These are phyloP conservation scores for Torulaspora pretoriensis DNA, from an alignment of 1,139 yeast species.

Conservation along the genomic window DNA sequence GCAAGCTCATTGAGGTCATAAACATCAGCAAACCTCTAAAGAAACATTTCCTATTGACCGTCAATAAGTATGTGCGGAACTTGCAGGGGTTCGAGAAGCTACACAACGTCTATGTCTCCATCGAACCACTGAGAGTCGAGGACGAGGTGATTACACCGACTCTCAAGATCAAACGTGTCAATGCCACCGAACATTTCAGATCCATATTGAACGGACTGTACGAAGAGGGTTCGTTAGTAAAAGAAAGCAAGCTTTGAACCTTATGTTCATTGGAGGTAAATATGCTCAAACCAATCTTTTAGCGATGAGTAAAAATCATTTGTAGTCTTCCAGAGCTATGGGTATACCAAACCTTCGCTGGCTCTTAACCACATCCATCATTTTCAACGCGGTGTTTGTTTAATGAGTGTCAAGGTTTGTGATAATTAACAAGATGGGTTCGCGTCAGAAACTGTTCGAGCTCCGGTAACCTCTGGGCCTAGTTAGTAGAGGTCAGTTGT, in stretches of 20 bases:
- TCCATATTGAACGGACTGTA: constrained; percentile 51
- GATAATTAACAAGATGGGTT: not conserved
- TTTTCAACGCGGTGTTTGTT: constrained; percentile 4
- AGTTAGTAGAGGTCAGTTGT: not conserved
- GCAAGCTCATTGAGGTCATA: constrained; percentile 30
- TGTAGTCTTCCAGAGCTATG: not conserved
- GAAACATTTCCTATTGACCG: constrained; percentile 23
- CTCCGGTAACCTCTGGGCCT: not conserved
- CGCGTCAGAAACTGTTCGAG: constrained; percentile 2
- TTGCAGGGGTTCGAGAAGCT: constrained; percentile 56
- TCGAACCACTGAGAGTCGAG: constrained; percentile 65
- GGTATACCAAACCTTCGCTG: not conserved
- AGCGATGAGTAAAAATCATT: not conserved
- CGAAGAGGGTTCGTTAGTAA: constrained; percentile 47
- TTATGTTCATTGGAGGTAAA: not conserved
- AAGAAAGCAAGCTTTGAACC: constrained; percentile 7
- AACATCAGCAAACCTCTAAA: constrained; percentile 29
- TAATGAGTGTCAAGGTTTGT: not conserved
- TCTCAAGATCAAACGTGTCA: constrained; percentile 62
- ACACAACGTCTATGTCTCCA: constrained; percentile 53
- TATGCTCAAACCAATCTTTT: not conserved
- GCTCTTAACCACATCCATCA: not conserved
- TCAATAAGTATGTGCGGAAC: constrained; percentile 34
- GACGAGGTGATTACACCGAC: constrained; percentile 72
- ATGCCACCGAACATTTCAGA: constrained; percentile 51